A percentile compares a stretch with the other conserved stretches of the same genome.
These are phyloP conservation scores for Colletotrichum sidae DNA, from an alignment of 2,329 filamentous ascomycete genomes.

Conservation along the genomic window DNA sequence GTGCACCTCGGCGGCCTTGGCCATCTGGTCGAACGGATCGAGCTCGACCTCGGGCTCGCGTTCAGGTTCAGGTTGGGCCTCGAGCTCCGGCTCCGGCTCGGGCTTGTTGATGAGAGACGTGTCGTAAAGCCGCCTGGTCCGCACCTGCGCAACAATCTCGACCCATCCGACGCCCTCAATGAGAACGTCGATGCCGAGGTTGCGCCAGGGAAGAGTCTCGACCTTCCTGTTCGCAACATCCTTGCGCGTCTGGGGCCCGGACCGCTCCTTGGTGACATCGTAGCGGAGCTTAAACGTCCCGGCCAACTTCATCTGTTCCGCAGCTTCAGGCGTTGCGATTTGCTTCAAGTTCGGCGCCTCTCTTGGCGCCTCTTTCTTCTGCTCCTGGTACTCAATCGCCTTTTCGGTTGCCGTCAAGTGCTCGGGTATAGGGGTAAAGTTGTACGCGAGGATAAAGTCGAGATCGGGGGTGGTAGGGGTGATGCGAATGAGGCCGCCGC, in stretches of 20 bases:
- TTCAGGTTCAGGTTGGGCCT: too few species aligned
- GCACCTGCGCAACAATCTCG: slow-evolving; percentile 85
- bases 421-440: slow-evolving; percentile 82
- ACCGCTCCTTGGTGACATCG: slow-evolving; percentile 85
- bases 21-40: slow-evolving; percentile 36
- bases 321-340: slow-evolving; percentile 70
- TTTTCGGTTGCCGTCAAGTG: slow-evolving; percentile 87
- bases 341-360: slow-evolving; percentile 68
- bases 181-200: slow-evolving; percentile 85
- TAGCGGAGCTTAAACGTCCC: slow-evolving; percentile 80
- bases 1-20: slow-evolving; percentile 13
- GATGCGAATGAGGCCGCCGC: slow-evolving; percentile 88
- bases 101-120: slow-evolving; percentile 36
- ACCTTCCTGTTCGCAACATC: slow-evolving; percentile 72
- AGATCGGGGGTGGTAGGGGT: slow-evolving; percentile 76
- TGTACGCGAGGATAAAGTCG: slow-evolving; percentile 78
- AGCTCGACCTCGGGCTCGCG: slow-evolving; percentile 20
- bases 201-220: slow-evolving; percentile 79
- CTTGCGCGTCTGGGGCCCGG: slow-evolving; percentile 77
- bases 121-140: slow-evolving; percentile 63
- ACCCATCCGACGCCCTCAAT: slow-evolving; percentile 96
- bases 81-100: slow-evolving; percentile 34
- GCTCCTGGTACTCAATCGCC: slow-evolving; percentile 77
- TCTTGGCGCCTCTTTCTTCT: slow-evolving; percentile 65
- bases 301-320: slow-evolving; percentile 72